These are phyloP conservation scores for Kodamaea sp. DNA, from an alignment of 1,139 yeast genomes.

Conservation along the genomic window DNA sequence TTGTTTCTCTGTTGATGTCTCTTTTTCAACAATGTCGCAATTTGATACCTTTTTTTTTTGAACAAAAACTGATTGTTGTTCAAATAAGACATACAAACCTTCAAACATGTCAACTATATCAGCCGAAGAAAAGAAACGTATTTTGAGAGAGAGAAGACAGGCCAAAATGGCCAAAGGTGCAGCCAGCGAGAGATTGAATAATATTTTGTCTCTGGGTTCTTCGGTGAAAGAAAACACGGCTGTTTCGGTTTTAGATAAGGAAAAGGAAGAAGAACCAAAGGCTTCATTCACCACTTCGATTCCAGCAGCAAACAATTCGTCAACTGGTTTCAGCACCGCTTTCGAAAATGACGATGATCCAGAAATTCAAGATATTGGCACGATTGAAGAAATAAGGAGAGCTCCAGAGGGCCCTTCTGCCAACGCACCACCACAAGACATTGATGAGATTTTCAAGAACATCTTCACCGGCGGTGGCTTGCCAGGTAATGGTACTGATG, in stretches of 20 bases:
- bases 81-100: not conserved
- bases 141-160: constrained; percentile 65
- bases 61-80: not conserved
- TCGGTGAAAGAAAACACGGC: constrained; percentile 32
- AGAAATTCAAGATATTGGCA: constrained; percentile 28
- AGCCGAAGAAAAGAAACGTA: constrained; percentile 60
- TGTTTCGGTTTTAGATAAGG: constrained; percentile 36
- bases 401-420: constrained; percentile 13
- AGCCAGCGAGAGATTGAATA: constrained; percentile 54
- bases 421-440: constrained; percentile 15
- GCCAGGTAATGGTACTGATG: not conserved
- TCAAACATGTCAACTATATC: constrained; percentile 20
- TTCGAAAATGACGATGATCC: constrained; percentile 30
- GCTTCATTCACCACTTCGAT: constrained; percentile 1
- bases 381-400: constrained; percentile 11
- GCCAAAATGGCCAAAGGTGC: constrained; percentile 62
- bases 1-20: not conserved
- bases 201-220: constrained; percentile 40
- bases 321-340: constrained; percentile 1
- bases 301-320: not conserved
- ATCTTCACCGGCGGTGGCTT: constrained; percentile 23
- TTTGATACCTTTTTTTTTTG: too few species aligned
- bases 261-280: not conserved
- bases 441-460: constrained; percentile 36
- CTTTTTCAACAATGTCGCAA: too few species aligned